These are phyloP conservation scores for Sordariomycetes sp. DNA, from an alignment of 2,329 filamentous ascomycete species.

Conservation along the genomic window DNA sequence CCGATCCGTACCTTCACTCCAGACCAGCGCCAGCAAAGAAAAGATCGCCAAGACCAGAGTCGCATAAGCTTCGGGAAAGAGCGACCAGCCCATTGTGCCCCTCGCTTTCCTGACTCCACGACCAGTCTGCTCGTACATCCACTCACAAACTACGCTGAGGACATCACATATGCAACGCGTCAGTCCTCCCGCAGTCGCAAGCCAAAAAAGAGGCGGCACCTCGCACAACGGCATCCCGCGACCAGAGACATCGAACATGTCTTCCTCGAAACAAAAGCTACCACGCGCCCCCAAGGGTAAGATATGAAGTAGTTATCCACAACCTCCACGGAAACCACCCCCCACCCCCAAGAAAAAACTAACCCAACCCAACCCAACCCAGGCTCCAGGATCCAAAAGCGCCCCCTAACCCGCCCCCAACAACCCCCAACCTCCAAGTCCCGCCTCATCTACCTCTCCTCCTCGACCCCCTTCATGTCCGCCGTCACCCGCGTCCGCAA, in stretches of 20 bases:
- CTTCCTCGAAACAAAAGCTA: slow-evolving; percentile 17
- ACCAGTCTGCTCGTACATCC: too few relatives aligned
- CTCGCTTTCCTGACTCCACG: too few relatives aligned
- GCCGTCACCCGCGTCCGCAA: slow-evolving; percentile 52
- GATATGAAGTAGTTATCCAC: too few relatives aligned
- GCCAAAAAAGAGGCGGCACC: too few relatives aligned
- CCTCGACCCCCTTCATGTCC: slow-evolving; percentile 53
- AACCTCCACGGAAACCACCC: slow-evolving; percentile 21
- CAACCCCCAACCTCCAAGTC: slow-evolving; percentile 27
- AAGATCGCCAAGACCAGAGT: too few relatives aligned
- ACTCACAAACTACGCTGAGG: too few relatives aligned
- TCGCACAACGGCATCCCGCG: background rate
- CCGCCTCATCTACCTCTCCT: slow-evolving; percentile 49
- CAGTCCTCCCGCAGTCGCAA: too few relatives aligned
- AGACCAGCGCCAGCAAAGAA: background rate
- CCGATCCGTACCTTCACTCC: background rate
- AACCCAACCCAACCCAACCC: background rate
- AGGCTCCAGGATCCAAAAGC: slow-evolving; percentile 36
- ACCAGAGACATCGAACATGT: background rate
- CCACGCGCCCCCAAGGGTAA: slow-evolving; percentile 19
- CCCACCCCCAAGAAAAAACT: slow-evolving; percentile 18
- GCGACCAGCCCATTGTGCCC: too few relatives aligned
- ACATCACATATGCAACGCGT: too few relatives aligned
- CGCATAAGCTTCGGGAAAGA: too few relatives aligned
- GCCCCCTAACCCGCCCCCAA: slow-evolving; percentile 27